Conservation (phyloP, 208 protist genomes). For the Willaertia magna region DNA sequence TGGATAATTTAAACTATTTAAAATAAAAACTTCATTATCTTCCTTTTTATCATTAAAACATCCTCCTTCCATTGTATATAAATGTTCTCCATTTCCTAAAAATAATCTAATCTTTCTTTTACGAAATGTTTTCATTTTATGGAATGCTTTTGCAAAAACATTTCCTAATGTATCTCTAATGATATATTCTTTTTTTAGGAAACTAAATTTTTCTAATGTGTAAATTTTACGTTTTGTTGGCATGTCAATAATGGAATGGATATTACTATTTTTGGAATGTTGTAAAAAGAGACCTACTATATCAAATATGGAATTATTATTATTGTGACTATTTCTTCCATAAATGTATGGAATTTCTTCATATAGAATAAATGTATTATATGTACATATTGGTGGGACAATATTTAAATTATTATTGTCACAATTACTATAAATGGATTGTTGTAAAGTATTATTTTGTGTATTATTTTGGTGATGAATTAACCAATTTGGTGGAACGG, state of each 20-base stretch:
- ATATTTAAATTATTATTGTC: too few relatives aligned
- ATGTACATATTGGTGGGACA: not conserved
- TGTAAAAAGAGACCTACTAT: not conserved
- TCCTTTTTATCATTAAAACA: constrained; percentile 16
- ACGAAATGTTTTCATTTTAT: constrained; percentile 25
- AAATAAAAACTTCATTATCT: constrained; percentile 16
- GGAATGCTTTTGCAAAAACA: constrained; percentile 16
- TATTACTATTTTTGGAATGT: not conserved
- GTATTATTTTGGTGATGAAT: not conserved
- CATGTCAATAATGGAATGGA: not conserved
- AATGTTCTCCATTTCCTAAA: not conserved
- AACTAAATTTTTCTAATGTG: not conserved
- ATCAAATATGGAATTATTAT: not conserved
- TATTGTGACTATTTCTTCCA: not conserved
- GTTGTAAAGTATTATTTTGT: too few relatives aligned
- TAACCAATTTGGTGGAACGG: not conserved
- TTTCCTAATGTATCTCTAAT: not conserved
- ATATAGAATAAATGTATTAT: not conserved
- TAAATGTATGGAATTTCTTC: not conserved
- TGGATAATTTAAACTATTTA: constrained; percentile 4
- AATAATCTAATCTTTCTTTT: constrained; percentile 25
- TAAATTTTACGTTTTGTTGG: not conserved
- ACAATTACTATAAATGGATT: too few relatives aligned
- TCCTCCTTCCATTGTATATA: constrained; percentile 22
- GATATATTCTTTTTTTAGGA: constrained; percentile 18